These are phyloP conservation scores for Trametes villosa DNA, from an alignment of 768 basidiomycete genomes.

Conservation along the genomic window DNA sequence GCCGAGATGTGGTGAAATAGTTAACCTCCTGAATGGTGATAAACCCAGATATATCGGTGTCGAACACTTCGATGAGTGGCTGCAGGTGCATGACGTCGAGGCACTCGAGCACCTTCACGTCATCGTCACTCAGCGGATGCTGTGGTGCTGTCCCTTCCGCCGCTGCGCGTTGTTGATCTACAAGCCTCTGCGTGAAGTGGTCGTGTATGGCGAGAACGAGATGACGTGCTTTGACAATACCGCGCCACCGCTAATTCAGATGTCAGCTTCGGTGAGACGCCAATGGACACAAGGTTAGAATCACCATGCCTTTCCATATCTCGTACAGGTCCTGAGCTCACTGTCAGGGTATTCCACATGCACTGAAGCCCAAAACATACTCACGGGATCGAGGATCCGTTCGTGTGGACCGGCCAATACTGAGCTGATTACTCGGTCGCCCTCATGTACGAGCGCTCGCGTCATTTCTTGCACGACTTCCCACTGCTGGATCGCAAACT, in stretches of 20 bases:
- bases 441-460: conserved; percentile 36
- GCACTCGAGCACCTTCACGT: conserved; percentile 42
- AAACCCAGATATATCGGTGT: conserved; percentile 46
- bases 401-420: conserved; percentile 50
- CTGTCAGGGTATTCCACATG: neutral
- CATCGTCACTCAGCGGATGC: conserved; percentile 5
- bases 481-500: conserved; percentile 50
- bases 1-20: conserved; percentile 34
- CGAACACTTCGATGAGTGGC: conserved; percentile 44
- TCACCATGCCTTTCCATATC: conserved; percentile 63
- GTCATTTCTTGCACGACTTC: conserved; percentile 39
- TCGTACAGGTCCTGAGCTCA: conserved; percentile 48
- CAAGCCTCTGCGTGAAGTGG: conserved; percentile 35
- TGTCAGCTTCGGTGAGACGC: neutral
- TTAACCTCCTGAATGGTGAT: conserved; percentile 43
- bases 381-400: conserved; percentile 43
- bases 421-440: conserved; percentile 45
- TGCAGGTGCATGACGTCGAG: conserved; percentile 39
- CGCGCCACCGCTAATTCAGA: conserved; percentile 49
- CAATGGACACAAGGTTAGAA: neutral
- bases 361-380: conserved; percentile 7
- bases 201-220: conserved; percentile 48
- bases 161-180: neutral
- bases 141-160: too few relatives aligned
- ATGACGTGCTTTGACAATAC: conserved; percentile 54